Conservation (phyloP, 495 filamentous ascomycete species). For the Amniculicola lignicola region DNA sequence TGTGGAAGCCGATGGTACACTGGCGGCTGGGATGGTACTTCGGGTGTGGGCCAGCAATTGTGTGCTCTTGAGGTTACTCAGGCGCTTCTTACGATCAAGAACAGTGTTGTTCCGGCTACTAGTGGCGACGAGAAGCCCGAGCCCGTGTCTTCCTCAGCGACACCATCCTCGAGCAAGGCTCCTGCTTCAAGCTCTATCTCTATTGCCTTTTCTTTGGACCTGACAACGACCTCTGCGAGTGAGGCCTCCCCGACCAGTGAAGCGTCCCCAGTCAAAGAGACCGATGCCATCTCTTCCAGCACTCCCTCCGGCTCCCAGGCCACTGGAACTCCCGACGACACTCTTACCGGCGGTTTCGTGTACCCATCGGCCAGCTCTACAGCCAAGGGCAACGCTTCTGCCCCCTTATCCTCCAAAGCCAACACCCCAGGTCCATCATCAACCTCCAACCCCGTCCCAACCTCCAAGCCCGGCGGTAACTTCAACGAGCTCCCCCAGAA, state of each 20-base stretch:
- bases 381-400: neutral
- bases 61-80: conserved; percentile 67
- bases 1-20: conserved; percentile 44
- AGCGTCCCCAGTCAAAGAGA: too few species aligned
- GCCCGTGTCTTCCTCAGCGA: conserved; percentile 2
- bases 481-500: too few species aligned
- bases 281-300: too few species aligned
- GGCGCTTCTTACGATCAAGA: conserved; percentile 43
- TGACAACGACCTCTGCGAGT: neutral
- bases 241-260: neutral
- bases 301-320: too few species aligned
- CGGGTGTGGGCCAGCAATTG: conserved; percentile 64
- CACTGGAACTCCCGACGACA: neutral
- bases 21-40: conserved; percentile 41
- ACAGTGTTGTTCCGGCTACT: conserved; percentile 10
- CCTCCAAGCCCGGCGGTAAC: neutral
- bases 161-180: conserved; percentile 4
- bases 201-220: neutral
- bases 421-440: neutral
- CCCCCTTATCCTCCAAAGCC: neutral
- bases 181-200: neutral
- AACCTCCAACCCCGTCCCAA: neutral
- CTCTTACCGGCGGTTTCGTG: too few species aligned
- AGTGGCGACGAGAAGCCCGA: conserved; percentile 5
- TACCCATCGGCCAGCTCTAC: too few species aligned